Evolutionary conservation across 169 alveolate species (phyloP), one percentile per base, ranked within the genome.

Genomic region (Theileria parva): DNA sequence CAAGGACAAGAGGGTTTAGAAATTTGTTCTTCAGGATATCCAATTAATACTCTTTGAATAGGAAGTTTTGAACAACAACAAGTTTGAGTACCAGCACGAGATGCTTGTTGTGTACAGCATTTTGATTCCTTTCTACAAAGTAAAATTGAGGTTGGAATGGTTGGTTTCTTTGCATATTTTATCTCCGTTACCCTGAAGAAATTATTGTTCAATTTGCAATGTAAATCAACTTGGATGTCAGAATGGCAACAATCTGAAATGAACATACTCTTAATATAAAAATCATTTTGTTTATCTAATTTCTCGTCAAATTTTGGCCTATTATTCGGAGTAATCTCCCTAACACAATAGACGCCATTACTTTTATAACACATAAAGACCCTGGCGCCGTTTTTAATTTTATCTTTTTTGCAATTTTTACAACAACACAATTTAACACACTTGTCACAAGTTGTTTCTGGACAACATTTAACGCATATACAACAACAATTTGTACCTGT

Each of bases 241-340:
- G 77, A 9, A 19, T 73, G 80, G 7, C 80, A 73, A 28, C 80
- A 73, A 37, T 28, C 21, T 17, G 60, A 44, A n/a, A 39, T 25
- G 2, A 25, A 13, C 28, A 73, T 61, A 2, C 60, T 28, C 1
- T n/a, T 57, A 2, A 73, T 73, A 39, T 28, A 19, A 73, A 73
- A 73, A 1, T 61, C 79, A 28, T 57, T 6, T 30, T 23, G 51
- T 8, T 2, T 13, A 1, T 23, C 27, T 21, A n/a, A 19, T 2
- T 63, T 39, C 1, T 23, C 6, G 3, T 27, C 71, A 21, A 63
- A 63, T 15, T 63, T 1, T 19, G 66, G 66, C 1, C 2, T 57
- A n/a, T 3, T 57, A 57, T 57, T 8, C 5, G 66, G 66, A 3
- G 2, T 59, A 0, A 59, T 59, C 11, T 59, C 71, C 7, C 71